These are phyloP conservation scores for Xerophyta viscosa DNA, from an alignment of 106 monocot genomes.

Conservation along the genomic window DNA sequence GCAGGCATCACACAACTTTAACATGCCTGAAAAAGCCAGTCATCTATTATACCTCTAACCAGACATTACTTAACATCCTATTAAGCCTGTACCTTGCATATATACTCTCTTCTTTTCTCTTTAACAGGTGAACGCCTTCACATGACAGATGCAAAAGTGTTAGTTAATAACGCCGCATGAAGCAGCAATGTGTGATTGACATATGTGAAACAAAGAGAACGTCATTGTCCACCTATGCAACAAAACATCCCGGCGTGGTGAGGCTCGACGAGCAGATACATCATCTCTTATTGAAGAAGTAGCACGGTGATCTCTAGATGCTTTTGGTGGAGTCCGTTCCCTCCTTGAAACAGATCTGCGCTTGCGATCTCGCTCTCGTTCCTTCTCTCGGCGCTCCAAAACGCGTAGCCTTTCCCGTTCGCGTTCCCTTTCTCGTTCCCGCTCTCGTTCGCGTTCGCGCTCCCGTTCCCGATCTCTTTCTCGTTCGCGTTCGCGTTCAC, in stretches of 20 bases:
- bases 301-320: slow-evolving; percentile 52
- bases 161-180: slow-evolving; percentile 58
- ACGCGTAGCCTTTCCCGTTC: too few relatives aligned
- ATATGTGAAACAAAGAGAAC: slow-evolving; percentile 40
- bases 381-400: slow-evolving; percentile 34
- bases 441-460: slow-evolving; percentile 43
- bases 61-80: slow-evolving; percentile 12
- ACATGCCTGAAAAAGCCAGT: too few relatives aligned
- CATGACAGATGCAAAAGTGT: slow-evolving; percentile 54
- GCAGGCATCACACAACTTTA: too few relatives aligned
- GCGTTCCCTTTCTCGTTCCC: slow-evolving; percentile 33
- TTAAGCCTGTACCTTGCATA: slow-evolving; percentile 89
- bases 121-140: slow-evolving; percentile 97
- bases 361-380: slow-evolving; percentile 51
- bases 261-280: slow-evolving; percentile 40
- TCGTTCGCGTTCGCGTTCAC: slow-evolving; percentile 29
- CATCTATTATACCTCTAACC: slow-evolving; percentile 9
- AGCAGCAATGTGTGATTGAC: slow-evolving; percentile 65
- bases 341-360: slow-evolving; percentile 40
- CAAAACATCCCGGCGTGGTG: slow-evolving; percentile 55
- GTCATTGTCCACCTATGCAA: slow-evolving; percentile 82
- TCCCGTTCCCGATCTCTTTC: slow-evolving; percentile 49
- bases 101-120: slow-evolving; percentile 98
- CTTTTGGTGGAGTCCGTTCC: slow-evolving; percentile 53
- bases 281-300: slow-evolving; percentile 63